Base-by-base conservation (phyloP, 345 rosid genomes). In the Rhizophora apiculata region DNA sequence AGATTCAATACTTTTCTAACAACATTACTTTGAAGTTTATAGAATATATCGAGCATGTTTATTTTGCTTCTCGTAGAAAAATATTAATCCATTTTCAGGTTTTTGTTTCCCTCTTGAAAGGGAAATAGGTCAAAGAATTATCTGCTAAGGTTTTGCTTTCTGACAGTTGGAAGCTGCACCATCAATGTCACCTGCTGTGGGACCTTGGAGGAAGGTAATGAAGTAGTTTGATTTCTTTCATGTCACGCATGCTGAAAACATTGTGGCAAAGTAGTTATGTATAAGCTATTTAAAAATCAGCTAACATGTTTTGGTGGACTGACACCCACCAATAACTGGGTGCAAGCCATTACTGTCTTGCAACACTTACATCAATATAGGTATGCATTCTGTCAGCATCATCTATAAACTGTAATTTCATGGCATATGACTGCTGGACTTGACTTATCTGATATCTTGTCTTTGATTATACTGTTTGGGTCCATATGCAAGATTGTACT, bases 171-270 rank as follows among this genome's bases (percentile, higher is more conserved):
- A 88, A 64, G 89, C 82, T 59, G 74, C 85, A 5, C 78, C 85
- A 72, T 91, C 93, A 0, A 53, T 87, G 57, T 72, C 82, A 60
- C 96, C 93, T 61, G 82, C 85, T 63, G 93, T 92, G 73, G 99
- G 99, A 72, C 99, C 96, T 39, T 92, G 99, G 99, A 84, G 99
- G 79, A 89, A 95, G 96, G 99, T 89, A 79, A 80, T 22, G 39
- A 72, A 68, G 19, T 27, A 49, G 24, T 26, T 19, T 37, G 65
- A 29, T 36, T 46, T 21, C 64, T 31, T 18, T 4, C 26, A 49
- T n/a, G 2, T 32, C 27, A 10, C n/a, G 54, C 16, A 24, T 48
- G 56, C 34, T 8, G 16, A 39, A 43, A 43, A 43, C 16, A 43
- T 43, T 43, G 18, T 43, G 49, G 18, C 4, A 15, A 43, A 43